Conservation (phyloP, 106 monocot species). For the Allium cepa region DNA sequence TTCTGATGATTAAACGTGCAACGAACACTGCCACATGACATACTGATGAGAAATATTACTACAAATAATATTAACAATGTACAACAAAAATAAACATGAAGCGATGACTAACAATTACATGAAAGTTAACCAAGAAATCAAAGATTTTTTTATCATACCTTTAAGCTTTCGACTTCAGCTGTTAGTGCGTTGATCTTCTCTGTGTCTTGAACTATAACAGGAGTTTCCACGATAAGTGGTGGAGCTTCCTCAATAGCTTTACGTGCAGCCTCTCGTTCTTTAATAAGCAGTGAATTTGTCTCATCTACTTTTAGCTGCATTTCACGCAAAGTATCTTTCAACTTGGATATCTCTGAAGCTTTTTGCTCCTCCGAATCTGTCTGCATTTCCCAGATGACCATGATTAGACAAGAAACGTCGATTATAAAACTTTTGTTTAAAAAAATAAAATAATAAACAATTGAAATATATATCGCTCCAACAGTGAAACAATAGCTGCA, state of each 20-base stretch:
- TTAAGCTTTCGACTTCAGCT: constrained; percentile 67
- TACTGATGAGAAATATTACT: not conserved
- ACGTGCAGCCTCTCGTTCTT: constrained; percentile 71
- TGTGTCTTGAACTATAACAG: constrained; percentile 73
- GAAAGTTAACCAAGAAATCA: not conserved
- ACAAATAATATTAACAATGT: not conserved
- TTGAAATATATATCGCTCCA: not conserved
- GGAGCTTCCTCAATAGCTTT: constrained; percentile 81
- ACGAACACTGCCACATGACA: not conserved
- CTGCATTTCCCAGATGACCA: constrained; percentile 28
- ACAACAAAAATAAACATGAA: not conserved
- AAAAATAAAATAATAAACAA: not conserved
- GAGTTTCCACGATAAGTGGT: constrained; percentile 78
- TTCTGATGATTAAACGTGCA: not conserved
- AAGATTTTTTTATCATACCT: constrained; percentile 32
- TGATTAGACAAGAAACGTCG: not conserved
- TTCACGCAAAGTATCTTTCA: constrained; percentile 61
- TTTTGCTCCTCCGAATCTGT: constrained; percentile 73
- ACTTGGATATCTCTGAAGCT: constrained; percentile 61
- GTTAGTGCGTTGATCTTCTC: constrained; percentile 70
- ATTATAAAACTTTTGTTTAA: not conserved
- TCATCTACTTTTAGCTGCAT: constrained; percentile 75
- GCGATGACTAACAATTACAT: no score
- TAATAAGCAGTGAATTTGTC: constrained; percentile 42
- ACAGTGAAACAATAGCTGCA: not conserved